Conservation (phyloP, 768 basidiomycete species). For the Lentinula sp. region DNA sequence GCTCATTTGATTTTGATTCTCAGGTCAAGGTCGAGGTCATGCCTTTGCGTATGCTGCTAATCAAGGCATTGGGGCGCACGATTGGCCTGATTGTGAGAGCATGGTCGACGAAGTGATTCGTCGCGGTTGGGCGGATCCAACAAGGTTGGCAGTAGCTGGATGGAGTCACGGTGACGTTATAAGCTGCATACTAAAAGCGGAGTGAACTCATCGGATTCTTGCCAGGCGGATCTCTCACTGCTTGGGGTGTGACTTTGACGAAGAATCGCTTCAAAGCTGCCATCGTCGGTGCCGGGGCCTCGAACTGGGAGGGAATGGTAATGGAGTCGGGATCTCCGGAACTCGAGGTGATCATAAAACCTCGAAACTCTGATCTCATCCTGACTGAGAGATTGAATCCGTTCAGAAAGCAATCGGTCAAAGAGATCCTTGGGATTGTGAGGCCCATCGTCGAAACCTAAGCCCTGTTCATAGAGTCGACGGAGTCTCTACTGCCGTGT, state of each 20-base stretch:
- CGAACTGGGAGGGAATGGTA: slow-evolving; percentile 31
- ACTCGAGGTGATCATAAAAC: slow-evolving; percentile 19
- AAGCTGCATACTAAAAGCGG: not conserved
- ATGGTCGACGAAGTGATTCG: slow-evolving; percentile 28
- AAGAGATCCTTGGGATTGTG: slow-evolving; percentile 23
- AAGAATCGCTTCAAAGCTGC: slow-evolving; percentile 29
- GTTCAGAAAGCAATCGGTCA: slow-evolving; percentile 23
- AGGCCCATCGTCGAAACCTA: slow-evolving; percentile 9
- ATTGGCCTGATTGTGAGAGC: slow-evolving; percentile 29
- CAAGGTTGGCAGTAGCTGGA: slow-evolving; percentile 24
- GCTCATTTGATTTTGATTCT: not conserved
- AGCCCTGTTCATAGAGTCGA: slow-evolving; percentile 30
- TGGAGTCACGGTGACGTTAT: slow-evolving; percentile 28
- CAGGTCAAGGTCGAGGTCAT: slow-evolving; percentile 28
- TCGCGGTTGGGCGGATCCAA: slow-evolving; percentile 24
- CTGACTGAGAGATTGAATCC: slow-evolving; percentile 1
- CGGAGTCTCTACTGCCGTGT: slow-evolving; percentile 36
- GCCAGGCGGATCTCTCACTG: slow-evolving; percentile 25
- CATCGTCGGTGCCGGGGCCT: slow-evolving; percentile 26
- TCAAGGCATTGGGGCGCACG: slow-evolving; percentile 22
- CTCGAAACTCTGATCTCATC: not conserved
- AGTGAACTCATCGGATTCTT: not conserved
- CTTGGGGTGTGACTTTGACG: slow-evolving; percentile 28
- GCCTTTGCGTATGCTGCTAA: slow-evolving; percentile 23
- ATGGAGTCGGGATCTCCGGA: slow-evolving; percentile 28